Percentiles rank a stretch among this genome's conserved stretches.
phyloP scores from a whole-genome alignment of 2,329 filamentous ascomycete species.

The Cytospora leucostoma region DNA sequence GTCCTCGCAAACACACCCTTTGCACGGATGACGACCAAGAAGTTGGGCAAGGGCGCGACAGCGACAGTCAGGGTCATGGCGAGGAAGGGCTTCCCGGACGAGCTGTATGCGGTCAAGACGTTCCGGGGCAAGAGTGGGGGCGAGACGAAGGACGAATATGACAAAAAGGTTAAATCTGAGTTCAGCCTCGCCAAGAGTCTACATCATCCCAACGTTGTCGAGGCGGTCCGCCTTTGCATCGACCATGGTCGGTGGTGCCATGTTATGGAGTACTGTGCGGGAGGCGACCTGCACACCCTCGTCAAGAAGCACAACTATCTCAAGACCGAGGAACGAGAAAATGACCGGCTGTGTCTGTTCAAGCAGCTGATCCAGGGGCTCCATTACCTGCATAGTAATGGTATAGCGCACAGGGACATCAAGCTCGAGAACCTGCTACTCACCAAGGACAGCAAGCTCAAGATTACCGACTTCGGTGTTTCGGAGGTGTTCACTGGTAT shows the following conservation, averaged over 20 bases:
- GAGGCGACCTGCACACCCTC: slow-evolving; percentile 77
- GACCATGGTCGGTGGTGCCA: slow-evolving; percentile 80
- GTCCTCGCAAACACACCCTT: slow-evolving; percentile 39
- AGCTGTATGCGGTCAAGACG: slow-evolving; percentile 84
- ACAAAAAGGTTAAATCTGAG: slow-evolving; percentile 88
- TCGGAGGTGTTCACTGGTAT: slow-evolving; percentile 82
- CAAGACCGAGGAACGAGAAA: slow-evolving; percentile 60
- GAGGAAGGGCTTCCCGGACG: slow-evolving; percentile 63
- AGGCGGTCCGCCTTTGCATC: slow-evolving; percentile 74
- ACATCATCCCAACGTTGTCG: slow-evolving; percentile 84
- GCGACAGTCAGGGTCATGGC: slow-evolving; percentile 81
- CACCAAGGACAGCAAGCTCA: slow-evolving; percentile 76
- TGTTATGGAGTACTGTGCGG: slow-evolving; percentile 88
- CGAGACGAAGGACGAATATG: slow-evolving; percentile 74
- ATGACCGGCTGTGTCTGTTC: slow-evolving; percentile 80
- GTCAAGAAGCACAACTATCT: slow-evolving; percentile 69
- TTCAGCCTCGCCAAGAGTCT: slow-evolving; percentile 84
- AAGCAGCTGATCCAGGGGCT: slow-evolving; percentile 86
- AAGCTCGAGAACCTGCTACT: slow-evolving; percentile 87
- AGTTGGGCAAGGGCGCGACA: slow-evolving; percentile 79
- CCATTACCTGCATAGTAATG: slow-evolving; percentile 77
- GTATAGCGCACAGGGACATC: slow-evolving; percentile 88
- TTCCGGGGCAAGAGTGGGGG: slow-evolving; percentile 72
- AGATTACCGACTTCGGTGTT: slow-evolving; percentile 90
- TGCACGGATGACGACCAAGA: slow-evolving; percentile 70